Base-by-base conservation (phyloP, 345 rosid species). In the Eucalyptus erythrocorys region DNA sequence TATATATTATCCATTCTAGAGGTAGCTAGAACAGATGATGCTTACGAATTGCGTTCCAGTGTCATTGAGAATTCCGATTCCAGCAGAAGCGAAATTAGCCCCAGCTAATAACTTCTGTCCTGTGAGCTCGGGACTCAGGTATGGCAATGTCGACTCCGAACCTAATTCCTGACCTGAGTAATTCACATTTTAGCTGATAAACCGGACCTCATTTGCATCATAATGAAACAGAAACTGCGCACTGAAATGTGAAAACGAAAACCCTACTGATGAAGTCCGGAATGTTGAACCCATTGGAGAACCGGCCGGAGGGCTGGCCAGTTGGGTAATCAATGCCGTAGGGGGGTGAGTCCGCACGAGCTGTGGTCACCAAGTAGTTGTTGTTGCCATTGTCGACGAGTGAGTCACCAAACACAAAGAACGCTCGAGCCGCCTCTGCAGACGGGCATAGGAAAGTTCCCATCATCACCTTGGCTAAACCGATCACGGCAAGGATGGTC, bases 71-170 rank as follows among this genome's bases (percentile, higher is more conserved):
- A 97, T 92, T 79, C 99, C 99, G 26, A 97, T 94, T 43, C 99
- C 99, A 49, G 99, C 99, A 5, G 99, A 97, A 81, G 99, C 99
- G 51, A 97, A 97, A 84, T 97, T 97, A 86, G 99, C 99, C 27
- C 99, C 98, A 8, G 94, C 87, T 76, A 96, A 94, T 40, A 97
- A 94, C 86, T 26, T 96, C 43, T 94, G 87, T 26, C 96, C 97
- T 15, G 16, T 88, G 80, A 97, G 94, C 88, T 93, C 87, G 12
- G 99, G 98, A 86, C 95, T 95, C 61, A 97, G 89, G 90, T 97
- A 97, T 3, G 99, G 99, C 92, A 96, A 90, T 88, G 95, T 91
- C 66, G 97, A 55, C 53, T 91, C 95, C 27, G 96, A 90, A 4
- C 99, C 96, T 85, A 97, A 87, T 85, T 94, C 92, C 92, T 93